Percentiles rank a stretch among this genome's conserved stretches.
Conservation (phyloP, 73 alveolate species). For the Breviolum minutum region DNA sequence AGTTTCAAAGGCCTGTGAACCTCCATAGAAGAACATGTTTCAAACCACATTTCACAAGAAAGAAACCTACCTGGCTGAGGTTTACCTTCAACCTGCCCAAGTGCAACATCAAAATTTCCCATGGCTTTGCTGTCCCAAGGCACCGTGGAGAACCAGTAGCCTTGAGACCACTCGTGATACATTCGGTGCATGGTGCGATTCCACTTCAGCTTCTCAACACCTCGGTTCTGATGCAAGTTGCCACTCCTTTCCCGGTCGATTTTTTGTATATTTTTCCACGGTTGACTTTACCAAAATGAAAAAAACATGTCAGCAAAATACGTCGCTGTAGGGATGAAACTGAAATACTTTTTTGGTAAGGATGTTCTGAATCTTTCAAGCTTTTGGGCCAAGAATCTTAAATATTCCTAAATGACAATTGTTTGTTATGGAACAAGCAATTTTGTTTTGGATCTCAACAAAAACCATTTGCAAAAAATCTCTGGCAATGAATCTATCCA, state of each 20-base stretch:
- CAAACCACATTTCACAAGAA: background rate
- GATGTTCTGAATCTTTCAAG: background rate
- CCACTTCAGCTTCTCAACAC: constrained; percentile 71
- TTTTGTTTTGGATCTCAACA: too few species aligned
- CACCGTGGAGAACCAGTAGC: constrained; percentile 44
- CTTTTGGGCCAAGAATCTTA: too few species aligned
- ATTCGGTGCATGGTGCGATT: constrained; percentile 72
- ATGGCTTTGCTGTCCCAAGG: background rate
- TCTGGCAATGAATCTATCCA: too few species aligned
- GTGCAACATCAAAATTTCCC: background rate
- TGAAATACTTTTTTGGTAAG: background rate
- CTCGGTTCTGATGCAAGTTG: background rate
- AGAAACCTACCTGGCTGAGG: background rate
- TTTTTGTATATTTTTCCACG: too few species aligned
- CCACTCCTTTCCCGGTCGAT: background rate
- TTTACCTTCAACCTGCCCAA: background rate
- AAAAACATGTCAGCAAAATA: too few species aligned
- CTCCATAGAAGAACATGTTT: too few species aligned
- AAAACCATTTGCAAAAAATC: too few species aligned
- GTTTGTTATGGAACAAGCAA: too few species aligned
- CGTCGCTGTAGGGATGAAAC: background rate
- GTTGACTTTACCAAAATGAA: too few species aligned
- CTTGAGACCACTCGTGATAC: constrained; percentile 85
- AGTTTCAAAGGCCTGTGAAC: too few species aligned
- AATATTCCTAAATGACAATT: too few species aligned